Base-by-base conservation (phyloP, 2,329 filamentous ascomycete species). In the Paraconiothyrium sp. region DNA sequence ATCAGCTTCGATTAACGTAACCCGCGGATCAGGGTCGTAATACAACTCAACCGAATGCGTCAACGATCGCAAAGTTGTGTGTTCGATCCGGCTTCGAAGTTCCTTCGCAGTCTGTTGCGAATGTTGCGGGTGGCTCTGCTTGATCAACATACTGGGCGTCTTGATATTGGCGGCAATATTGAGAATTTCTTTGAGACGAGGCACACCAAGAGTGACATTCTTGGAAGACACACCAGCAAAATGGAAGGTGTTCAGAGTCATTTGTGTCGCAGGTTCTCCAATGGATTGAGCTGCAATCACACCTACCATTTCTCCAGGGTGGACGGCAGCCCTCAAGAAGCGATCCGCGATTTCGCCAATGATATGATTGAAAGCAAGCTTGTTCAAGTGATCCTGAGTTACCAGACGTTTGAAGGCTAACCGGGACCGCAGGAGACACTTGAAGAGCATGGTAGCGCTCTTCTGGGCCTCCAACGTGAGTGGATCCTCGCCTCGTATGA, bases 171-270 rank as follows among this genome's bases (percentile, higher is more conserved):
- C 94, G 0, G 96, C 95, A 61, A 99, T 89, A 79, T 99, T 99
- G 60, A 99, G 86, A 88, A 99, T 99, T 83, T 99, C 95, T 86
- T 99, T 99, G 54, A 99, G 88, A 89, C 95, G 94, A 47, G 95
- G 95, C 47, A 99, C 95, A 93, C 95, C 95, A 52, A 99, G 90
- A 0, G 95, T 99, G 58, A 99, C 94, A 85, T 99, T 99, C 90
- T 99, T 99, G 27, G 94, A 97, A 41, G 96, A 97, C 63, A 99
- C 93, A 97, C 95, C 95, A 80, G 95, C 94, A 80, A 99, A 99
- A 85, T 99, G 95, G 91, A 99, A 99, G 27, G 95, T 99, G 83
- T 99, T 99, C 63, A 99, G 84, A 1, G 95, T 99, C 95, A 99
- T 99, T 84, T 99, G 95, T 1, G 95, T 99, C 24, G 95, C 96